Base-by-base conservation (phyloP, 2,329 filamentous ascomycete species). In the Metarhizium guizhouense region DNA sequence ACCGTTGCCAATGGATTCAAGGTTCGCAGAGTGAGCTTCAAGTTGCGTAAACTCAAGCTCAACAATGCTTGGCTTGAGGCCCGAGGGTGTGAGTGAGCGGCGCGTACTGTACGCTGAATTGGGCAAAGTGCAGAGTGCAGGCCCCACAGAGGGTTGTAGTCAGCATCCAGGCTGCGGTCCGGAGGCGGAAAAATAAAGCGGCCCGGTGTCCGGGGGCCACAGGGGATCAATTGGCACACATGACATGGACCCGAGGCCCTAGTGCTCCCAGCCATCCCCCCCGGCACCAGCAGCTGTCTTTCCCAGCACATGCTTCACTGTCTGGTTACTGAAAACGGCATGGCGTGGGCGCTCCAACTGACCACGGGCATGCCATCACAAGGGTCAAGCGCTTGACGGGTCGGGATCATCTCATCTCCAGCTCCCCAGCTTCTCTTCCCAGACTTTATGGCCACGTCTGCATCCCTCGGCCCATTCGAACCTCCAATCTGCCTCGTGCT, bases 181-280 rank as follows among this genome's bases (percentile, higher is more conserved):
- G 54, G 54, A 52, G 53, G 42, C 54, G 54, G 54, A 55, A 55
- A 47, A 55, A 55, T 47, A 42, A 51, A 40, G 54, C 49, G 29
- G 54, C 36, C 54, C 53, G 53, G 40, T 18, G 40, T 10, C 11
- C 30, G 47, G 7, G 25, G 42, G 20, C 16, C 16, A 36, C 13
- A 13, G 13, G 8, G 8, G 34, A 36, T 8, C 34, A 36, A 13
- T 8, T 36, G 34, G 34, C 13, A 36, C 13, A 25, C 25, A 25
- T 25, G 25, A 25, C 34, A 36, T 36, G 34, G 7, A 36, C 34
- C 34, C 13, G 34, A 13, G 34, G 34, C 34, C 8, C 34, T 36
- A 13, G 8, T 6, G 13, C 6, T 36, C 34, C 7, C 34, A 13
- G 7, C 7, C 5, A 13, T 36, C 7, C 34, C 34, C 7, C 34